Base-by-base conservation (phyloP, 2,329 filamentous ascomycete species). In the Colletotrichum falcatum region DNA sequence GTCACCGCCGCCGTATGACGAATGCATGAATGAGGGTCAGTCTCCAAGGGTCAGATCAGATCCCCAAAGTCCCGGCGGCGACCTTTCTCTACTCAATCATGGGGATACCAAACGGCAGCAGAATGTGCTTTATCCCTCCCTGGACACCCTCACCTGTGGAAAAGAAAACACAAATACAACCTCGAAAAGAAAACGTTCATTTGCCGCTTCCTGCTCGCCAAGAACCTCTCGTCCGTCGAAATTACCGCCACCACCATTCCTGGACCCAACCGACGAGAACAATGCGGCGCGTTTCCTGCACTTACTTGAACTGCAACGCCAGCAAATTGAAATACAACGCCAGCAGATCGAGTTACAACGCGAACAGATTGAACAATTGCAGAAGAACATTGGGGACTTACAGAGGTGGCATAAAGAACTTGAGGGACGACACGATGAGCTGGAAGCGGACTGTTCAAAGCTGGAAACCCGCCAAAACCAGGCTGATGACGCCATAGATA, bases 1-100 rank as follows among this genome's bases (percentile, higher is more conserved):
- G 35, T 44, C 39, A 20, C 56, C 56, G 14, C 64, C 64, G 46
- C 64, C 63, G 12, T 66, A 66, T 44, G 26, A 12, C 37, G 44
- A 61, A 53, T 28, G 9, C 18, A 23, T 28, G 12, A 49, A 28
- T 49, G 48, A 28, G 48, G 12, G 7, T 8, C 11, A 28, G 23
- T 49, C 48, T 3, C 48, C 48, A 5, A 28, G 12, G 48, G 12
- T 8, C 23, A 18, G 1, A 28, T 8, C 54, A 28, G 46, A 44
- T 18, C 23, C 12, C 23, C 12, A 3, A 49, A 18, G 48, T 28
- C 23, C 46, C 18, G 48, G 12, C 28, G 12, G 11, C 48, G 48
- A 5, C 48, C 4, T 28, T 49, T 12, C 12, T 23, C 48, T 23
- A 5, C 23, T 23, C 2, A 5, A 18, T 23, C 28, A 49, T 23